Evolutionary conservation across 140 eudicot species (phyloP), one percentile per base, ranked within the genome.

Genomic region (Ambrosia hybrid): DNA sequence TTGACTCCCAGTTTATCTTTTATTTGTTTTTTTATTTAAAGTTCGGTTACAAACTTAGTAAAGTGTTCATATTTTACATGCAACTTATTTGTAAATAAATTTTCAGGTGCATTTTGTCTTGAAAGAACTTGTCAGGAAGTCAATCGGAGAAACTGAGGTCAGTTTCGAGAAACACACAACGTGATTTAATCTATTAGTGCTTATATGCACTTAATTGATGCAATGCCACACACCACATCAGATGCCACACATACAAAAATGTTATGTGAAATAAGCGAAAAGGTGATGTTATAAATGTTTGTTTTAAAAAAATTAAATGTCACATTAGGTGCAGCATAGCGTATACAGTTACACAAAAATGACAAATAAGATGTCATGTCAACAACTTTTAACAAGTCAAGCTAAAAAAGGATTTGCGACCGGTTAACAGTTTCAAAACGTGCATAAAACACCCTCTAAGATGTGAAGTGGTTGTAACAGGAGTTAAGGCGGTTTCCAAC

Each of bases 121-220:
- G 16, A 94, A 94, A 89, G 99, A 90, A 73, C 96, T 94, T 57
- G 97, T 94, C 69, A 88, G 99, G 83, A 94, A 83, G 84, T 94
- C 99, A 36, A 88, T 94, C 17, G 96, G 86, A 64, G 97, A 90
- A 87, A 90, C 97, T 45, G 80, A 90, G 96, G 99, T 93, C 70
- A 84, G 85, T 48, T 46, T 45, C n/a, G 4, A 48, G 34, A 69
- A 57, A 4, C 30, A 6, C 52, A 13, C 70, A 30, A 30, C 2
- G 34, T 30, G 15, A 33, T 30, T 4, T 4, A 30, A 59, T 30
- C 65, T 59, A 9, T 59, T 14, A 15, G 8, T 5, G 33, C 33
- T 15, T 11, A 48, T 48, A 13, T 48, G 52, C 52, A 48, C 52
- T 6, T 48, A 11, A 48, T 48, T 48, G 52, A 48, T 48, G 52